Percentiles rank a stretch among this genome's conserved stretches.
These are phyloP conservation scores for Angophora floribunda DNA, from an alignment of 345 rosid species.

Conservation along the genomic window DNA sequence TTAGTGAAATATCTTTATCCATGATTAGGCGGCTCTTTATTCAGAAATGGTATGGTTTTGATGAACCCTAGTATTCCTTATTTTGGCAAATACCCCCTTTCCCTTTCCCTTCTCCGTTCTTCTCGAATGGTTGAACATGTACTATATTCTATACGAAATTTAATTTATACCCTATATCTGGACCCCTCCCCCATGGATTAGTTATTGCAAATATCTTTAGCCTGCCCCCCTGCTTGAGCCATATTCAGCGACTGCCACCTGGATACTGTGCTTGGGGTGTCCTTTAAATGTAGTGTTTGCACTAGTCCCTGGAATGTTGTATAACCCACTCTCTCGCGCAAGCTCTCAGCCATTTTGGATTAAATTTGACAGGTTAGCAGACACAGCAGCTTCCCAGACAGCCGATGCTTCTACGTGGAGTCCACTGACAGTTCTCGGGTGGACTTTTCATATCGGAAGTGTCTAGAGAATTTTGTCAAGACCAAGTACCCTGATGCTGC, in stretches of 20 bases:
- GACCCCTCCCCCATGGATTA: not conserved
- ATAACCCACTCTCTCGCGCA: not conserved
- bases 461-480: conserved; percentile 45
- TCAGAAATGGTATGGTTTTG: not conserved
- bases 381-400: conserved; percentile 45
- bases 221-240: not conserved
- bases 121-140: too few relatives aligned
- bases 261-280: not conserved
- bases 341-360: not conserved
- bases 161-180: not conserved
- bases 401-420: conserved; percentile 71
- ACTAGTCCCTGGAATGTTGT: not conserved
- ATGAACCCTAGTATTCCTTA: not conserved
- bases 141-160: too few relatives aligned
- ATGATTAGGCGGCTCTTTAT: not conserved
- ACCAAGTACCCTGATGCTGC: conserved; percentile 55
- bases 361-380: conserved; percentile 45
- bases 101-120: too few relatives aligned
- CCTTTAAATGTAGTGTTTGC: not conserved
- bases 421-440: conserved; percentile 53
- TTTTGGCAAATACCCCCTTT: not conserved
- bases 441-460: conserved; percentile 82
- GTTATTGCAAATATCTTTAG: not conserved
- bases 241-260: not conserved
- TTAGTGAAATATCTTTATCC: not conserved